Evolutionary conservation across 805 yeast genomes (phyloP).

Genomic region (Zygosaccharomyces bailii): DNA sequence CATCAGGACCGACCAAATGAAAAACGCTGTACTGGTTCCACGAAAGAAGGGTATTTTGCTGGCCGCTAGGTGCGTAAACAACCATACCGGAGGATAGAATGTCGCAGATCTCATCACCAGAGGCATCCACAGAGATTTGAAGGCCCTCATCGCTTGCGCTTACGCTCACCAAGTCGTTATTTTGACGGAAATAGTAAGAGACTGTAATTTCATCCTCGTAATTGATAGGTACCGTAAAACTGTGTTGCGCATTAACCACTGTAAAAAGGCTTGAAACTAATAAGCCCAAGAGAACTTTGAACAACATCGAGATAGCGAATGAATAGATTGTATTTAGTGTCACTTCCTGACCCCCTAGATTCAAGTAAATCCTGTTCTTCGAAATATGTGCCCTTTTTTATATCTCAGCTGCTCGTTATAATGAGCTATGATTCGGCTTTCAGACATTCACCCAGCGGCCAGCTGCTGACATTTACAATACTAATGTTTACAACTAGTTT

Average conservation of each 20-base stretch:
- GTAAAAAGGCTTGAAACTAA: constrained; percentile 13
- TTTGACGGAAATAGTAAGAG: constrained; percentile 24
- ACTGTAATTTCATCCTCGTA: constrained; percentile 21
- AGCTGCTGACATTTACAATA: not conserved
- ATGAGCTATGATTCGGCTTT: not conserved
- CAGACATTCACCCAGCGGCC: not conserved
- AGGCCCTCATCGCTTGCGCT: constrained; percentile 22
- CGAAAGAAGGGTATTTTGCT: constrained; percentile 20
- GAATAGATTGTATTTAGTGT: not conserved
- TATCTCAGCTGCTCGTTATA: not conserved
- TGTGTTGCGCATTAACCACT: constrained; percentile 16
- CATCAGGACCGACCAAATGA: constrained; percentile 20
- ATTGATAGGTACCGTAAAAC: constrained; percentile 19
- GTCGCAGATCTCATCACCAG: constrained; percentile 17
- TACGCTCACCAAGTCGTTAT: constrained; percentile 20
- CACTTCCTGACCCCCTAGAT: not conserved
- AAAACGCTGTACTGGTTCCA: constrained; percentile 28
- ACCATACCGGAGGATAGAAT: constrained; percentile 28
- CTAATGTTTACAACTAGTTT: not conserved
- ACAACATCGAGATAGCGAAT: constrained; percentile 8
- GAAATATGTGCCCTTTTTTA: not conserved
- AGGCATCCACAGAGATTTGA: constrained; percentile 20
- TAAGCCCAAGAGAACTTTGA: constrained; percentile 10
- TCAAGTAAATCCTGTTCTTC: not conserved
- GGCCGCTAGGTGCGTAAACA: constrained; percentile 21